phyloP scores from a whole-genome alignment of 2,329 filamentous ascomycete species.

The Diaporthe longicolla region DNA sequence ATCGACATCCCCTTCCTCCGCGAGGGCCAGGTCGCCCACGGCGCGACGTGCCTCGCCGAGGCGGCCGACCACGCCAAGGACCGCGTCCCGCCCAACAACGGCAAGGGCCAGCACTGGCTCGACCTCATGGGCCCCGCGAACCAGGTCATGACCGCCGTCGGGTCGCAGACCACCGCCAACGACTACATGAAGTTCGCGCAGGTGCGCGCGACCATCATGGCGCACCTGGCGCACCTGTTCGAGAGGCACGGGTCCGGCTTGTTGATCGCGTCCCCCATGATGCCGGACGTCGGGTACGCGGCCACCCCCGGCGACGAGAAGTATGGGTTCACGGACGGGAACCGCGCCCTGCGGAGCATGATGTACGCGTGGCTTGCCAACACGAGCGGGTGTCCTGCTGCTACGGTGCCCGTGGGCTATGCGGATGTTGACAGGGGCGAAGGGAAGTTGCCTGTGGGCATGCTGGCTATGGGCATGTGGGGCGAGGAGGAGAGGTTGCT shows the following conservation, averaged over 20 bases:
- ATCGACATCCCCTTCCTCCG: constrained; percentile 76
- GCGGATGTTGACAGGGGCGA: constrained; percentile 67
- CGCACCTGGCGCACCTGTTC: constrained; percentile 81
- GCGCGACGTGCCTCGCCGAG: constrained; percentile 82
- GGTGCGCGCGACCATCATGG: constrained; percentile 83
- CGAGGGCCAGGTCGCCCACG: constrained; percentile 83
- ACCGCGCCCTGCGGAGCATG: constrained; percentile 83
- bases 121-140: constrained; percentile 75
- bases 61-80: constrained; percentile 65
- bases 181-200: constrained; percentile 83
- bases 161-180: constrained; percentile 72
- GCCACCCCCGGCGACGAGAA: constrained; percentile 69
- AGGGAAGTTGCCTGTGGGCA: constrained; percentile 72
- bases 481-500: constrained; percentile 75
- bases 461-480: constrained; percentile 78
- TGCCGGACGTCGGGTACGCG: constrained; percentile 82
- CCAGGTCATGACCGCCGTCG: constrained; percentile 77
- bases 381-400: constrained; percentile 81
- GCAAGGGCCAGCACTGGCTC: constrained; percentile 64
- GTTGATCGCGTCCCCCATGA: constrained; percentile 83
- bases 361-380: constrained; percentile 90
- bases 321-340: constrained; percentile 83
- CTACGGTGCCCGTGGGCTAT: constrained; percentile 83
- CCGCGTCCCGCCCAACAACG: constrained; percentile 36
- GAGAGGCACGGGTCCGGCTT: constrained; percentile 76